Conservation (phyloP, 139 green algal genomes). For the Chlorella sorokiniana region DNA sequence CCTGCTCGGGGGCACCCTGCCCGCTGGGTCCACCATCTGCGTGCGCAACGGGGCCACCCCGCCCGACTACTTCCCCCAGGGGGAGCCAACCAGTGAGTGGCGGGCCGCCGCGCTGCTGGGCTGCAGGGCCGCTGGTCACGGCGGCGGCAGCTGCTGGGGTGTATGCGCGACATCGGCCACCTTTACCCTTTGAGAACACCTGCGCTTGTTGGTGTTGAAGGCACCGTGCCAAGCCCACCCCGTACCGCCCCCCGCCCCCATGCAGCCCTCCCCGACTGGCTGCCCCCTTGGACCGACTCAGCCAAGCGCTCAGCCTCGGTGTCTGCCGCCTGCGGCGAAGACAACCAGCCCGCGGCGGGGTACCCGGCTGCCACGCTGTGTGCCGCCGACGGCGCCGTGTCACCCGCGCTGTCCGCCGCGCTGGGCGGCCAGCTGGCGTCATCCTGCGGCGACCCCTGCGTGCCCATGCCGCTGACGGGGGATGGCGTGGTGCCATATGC, state of each 20-base stretch:
- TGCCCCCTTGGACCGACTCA: conserved; percentile 22
- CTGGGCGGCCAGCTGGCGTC: conserved; percentile 1
- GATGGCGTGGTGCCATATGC: not conserved
- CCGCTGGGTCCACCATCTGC: not conserved
- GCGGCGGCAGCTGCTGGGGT: no score
- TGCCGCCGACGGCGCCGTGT: not conserved
- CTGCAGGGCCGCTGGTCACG: not conserved
- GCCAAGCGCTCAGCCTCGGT: not conserved
- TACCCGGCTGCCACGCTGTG: conserved; percentile 3
- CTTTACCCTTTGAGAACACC: no score
- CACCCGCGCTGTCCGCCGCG: not conserved
- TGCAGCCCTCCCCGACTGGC: conserved; percentile 21
- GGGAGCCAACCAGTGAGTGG: conserved; percentile 1
- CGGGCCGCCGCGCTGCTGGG: not conserved
- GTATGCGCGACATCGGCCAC: no score
- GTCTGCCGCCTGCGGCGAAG: not conserved
- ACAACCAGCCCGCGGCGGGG: not conserved
- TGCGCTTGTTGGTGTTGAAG: no score
- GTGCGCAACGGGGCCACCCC: not conserved
- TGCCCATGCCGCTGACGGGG: not conserved
- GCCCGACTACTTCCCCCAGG: not conserved
- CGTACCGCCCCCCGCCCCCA: no score
- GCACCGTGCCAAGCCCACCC: no score
- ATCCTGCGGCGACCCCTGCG: not conserved
- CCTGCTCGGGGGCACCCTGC: not conserved